phyloP scores from a whole-genome alignment of 2,329 filamentous ascomycete species.

The Celoporthe dispersa region DNA sequence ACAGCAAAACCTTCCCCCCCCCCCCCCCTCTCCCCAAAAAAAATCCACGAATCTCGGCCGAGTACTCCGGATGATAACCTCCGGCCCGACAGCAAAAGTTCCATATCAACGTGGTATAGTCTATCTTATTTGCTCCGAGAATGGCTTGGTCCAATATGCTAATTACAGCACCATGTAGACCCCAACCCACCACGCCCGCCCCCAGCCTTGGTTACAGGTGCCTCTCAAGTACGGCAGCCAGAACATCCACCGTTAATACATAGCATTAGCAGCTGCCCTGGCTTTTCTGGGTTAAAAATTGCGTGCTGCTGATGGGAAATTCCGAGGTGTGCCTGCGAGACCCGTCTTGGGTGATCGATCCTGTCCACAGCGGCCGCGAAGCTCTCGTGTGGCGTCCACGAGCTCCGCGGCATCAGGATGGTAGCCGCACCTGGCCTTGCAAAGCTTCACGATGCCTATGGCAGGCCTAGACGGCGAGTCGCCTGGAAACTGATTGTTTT shows the following conservation, averaged over 20 bases:
- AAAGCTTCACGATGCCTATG: not conserved
- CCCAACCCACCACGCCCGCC: too few relatives aligned
- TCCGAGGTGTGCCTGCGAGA: not conserved
- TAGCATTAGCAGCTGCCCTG: not conserved
- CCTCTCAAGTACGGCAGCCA: too few relatives aligned
- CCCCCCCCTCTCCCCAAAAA: too few relatives aligned
- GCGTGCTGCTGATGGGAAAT: not conserved
- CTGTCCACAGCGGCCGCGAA: not conserved
- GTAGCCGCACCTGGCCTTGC: not conserved
- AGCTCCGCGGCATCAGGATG: not conserved
- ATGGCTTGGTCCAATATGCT: not conserved
- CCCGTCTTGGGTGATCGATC: not conserved
- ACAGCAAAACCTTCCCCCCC: too few relatives aligned
- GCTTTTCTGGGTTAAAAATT: too few relatives aligned
- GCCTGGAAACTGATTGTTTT: not conserved
- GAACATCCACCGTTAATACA: too few relatives aligned
- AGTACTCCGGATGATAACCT: not conserved
- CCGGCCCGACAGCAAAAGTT: not conserved
- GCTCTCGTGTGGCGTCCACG: not conserved
- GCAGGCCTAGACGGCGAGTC: not conserved
- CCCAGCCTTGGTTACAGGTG: not conserved
- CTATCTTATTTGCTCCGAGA: not conserved
- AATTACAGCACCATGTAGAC: not conserved
- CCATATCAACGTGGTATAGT: not conserved
- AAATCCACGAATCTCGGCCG: not conserved